Evolutionary conservation across 2,329 filamentous ascomycete species (phyloP), one percentile per base, ranked within the genome.

Genomic region (Pseudocercospora eumusae): DNA sequence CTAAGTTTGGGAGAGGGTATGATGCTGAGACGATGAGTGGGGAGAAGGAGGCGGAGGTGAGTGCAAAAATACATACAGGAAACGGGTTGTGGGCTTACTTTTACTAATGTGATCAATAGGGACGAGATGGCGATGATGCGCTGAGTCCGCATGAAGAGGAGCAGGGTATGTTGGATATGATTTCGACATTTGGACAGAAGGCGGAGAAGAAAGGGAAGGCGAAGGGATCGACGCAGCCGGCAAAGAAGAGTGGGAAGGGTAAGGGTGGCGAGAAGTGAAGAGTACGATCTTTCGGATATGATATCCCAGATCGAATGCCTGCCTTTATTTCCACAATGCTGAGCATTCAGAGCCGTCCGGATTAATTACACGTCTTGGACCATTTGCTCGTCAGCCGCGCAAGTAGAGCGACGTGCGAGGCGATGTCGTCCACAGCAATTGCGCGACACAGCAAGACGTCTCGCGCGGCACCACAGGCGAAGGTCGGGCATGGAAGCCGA

Each of bases 1-100:
- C 84, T 64, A 85, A 90, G 61, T 99, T 93, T 80, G 95, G 95
- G 25, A 82, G 89, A 62, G 87, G 86, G 10, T 99, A 91, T 83
- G 95, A 99, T 79, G 81, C 85, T 23, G 79, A 75, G 57, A 73
- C 74, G 56, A 70, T 63, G 63, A 66, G 64, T 50, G 66, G 66
- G 28, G 69, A 56, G 31, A 69, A 71, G 18, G 71, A 74, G 54
- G 71, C 69, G 18, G 71, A 74, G 54, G 71, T 70, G 33, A 64
- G 66, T 68, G 44, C 18, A 10, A n/a, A 13, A 36, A n/a, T 52
- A 31, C 50, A 33, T 20, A 11, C 28, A 3, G 4, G 4, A 5
- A 31, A 31, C 10, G 21, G 1, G 11, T 13, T 52, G 28, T 15
- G 15, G 31, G 13, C 27, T 23, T 10, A 53, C 42, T 13, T 28